Percentiles rank a stretch among this genome's conserved stretches.
These are phyloP conservation scores for Sporothrix brasiliensis DNA, from an alignment of 2,329 filamentous ascomycete species.

Conservation along the genomic window DNA sequence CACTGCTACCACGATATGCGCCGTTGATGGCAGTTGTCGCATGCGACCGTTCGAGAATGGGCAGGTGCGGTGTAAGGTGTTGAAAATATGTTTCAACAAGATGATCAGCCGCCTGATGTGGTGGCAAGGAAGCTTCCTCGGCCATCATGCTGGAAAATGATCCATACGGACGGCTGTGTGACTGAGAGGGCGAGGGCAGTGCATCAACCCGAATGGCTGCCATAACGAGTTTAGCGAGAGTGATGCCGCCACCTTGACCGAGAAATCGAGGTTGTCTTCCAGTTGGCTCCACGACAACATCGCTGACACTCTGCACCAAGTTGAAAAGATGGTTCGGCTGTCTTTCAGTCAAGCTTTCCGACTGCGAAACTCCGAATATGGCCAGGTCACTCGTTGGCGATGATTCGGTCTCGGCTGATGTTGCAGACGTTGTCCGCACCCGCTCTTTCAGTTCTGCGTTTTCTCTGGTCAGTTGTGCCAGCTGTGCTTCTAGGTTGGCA, in stretches of 20 bases:
- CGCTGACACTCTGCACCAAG: conserved; percentile 3
- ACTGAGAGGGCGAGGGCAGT: not conserved
- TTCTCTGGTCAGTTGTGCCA: not conserved
- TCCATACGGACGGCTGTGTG: not conserved
- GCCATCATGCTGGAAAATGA: conserved; percentile 14
- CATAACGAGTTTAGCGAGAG: conserved; percentile 13
- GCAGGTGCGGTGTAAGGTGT: not conserved
- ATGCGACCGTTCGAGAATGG: not conserved
- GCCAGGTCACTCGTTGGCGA: not conserved
- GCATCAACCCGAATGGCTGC: conserved; percentile 12
- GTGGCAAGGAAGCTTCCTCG: not conserved
- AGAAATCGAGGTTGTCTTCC: conserved; percentile 7
- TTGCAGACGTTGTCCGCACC: not conserved
- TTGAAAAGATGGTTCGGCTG: not conserved
- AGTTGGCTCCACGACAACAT: conserved; percentile 3
- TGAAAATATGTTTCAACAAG: conserved; percentile 13
- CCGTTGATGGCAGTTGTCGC: not conserved
- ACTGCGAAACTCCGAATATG: not conserved
- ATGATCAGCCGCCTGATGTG: not conserved
- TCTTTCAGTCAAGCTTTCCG: too few species aligned
- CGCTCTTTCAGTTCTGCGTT: not conserved
- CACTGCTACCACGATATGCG: not conserved
- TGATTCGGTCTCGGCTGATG: not conserved
- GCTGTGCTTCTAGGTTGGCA: not conserved
- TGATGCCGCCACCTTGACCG: conserved; percentile 17